Conservation (phyloP, 140 eudicot genomes). For the Erigeron philadelphicus region DNA sequence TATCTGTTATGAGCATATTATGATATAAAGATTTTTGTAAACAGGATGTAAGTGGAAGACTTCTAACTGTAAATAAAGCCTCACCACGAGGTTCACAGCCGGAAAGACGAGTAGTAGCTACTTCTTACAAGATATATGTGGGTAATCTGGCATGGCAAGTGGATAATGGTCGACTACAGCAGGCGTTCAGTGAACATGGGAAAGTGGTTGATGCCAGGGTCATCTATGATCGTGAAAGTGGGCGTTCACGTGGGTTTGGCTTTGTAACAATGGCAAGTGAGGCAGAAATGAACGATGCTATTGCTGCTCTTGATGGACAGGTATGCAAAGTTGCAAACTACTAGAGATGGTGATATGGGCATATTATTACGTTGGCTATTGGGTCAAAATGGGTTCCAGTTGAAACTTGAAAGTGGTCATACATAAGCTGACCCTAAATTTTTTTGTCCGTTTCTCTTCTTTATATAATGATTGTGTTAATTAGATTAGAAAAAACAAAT, state of each 20-base stretch:
- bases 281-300: constrained; percentile 71
- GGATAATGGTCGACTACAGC: constrained; percentile 57
- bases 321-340: constrained; percentile 34
- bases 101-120: constrained; percentile 50
- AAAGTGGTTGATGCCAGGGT: constrained; percentile 74
- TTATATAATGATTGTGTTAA: background rate
- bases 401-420: background rate
- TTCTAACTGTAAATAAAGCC: constrained; percentile 83
- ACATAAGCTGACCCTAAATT: background rate
- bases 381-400: background rate
- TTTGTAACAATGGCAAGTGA: constrained; percentile 81
- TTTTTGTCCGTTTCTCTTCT: background rate
- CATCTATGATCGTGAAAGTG: constrained; percentile 66
- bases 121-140: constrained; percentile 63
- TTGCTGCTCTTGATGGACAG: constrained; percentile 85
- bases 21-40: constrained; percentile 17
- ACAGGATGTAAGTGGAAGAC: constrained; percentile 78
- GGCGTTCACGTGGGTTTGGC: constrained; percentile 89
- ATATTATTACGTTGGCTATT: constrained; percentile 3
- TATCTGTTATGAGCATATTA: constrained; percentile 8
- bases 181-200: constrained; percentile 75
- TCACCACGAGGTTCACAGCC: constrained; percentile 75
- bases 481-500: background rate
- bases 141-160: constrained; percentile 92
- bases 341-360: background rate